Base-by-base conservation (phyloP, 2,329 filamentous ascomycete species). In the Pyrenophora tritici-repentis region DNA sequence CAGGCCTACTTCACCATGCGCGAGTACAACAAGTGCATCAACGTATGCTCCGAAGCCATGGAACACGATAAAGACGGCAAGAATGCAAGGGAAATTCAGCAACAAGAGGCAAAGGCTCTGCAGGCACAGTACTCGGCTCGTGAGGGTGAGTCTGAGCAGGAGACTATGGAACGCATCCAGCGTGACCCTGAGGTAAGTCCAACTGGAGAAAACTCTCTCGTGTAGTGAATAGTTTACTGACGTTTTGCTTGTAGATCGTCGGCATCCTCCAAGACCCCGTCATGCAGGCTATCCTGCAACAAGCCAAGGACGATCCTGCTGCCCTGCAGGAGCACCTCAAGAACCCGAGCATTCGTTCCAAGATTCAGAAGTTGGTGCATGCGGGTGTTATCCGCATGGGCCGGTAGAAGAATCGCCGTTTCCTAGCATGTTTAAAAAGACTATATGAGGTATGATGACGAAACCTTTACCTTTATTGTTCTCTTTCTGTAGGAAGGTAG, bases 1-100 rank as follows among this genome's bases (percentile, higher is more conserved):
- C 92, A 97, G 78, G 91, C 91, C 35, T 90, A 93, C 75, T 91
- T 94, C 63, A 91, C 91, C 66, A 99, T 99, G 94, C 90, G 94
- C 75, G 93, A 99, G 76, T 97, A 96, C 81, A 96, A 88, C 75
- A 93, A 92, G 75, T 95, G 90, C 71, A 81, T 97, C 51, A 94
- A 99, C 71, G 89, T 88, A 6, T 96, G 92, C 78, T 85, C 85
- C 33, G 90, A 91, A 71, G 94, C 95, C 1, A 79, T 82, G 7
- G 82, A 86, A 63, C 83, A 95, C 53, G 94, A 99, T 73, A 82
- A 81, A 52, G 84, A 86, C 62, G 86, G 88, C 53, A 91, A 90
- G 71, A 94, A 97, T 72, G 81, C 88, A 0, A 85, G 91, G 34
- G 94, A 99, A 79, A 96, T 99, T 66, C 91, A 97, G 69, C 84